Percentiles rank a stretch among this genome's conserved stretches.
Conservation (phyloP, 208 protist genomes). For the Trypanosoma mega region DNA sequence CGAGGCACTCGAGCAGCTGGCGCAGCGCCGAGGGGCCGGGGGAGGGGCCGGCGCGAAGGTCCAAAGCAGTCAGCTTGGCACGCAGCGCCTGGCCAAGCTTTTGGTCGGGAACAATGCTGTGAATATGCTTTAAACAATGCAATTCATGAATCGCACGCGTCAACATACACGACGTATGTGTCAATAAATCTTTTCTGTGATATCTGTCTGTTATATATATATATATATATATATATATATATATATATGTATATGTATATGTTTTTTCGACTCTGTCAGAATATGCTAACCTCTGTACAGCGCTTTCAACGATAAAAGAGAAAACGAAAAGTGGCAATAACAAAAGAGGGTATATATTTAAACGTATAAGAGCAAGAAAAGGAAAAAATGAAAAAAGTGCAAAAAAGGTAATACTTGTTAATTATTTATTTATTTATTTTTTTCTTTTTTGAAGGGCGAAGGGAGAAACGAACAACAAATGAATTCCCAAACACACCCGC, state of each 20-base stretch:
- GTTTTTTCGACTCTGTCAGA: background rate
- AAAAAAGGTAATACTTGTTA: too few species aligned
- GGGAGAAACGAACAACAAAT: too few species aligned
- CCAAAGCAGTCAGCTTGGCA: conserved; percentile 64
- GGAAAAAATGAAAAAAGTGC: too few species aligned
- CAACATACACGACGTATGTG: conserved; percentile 37
- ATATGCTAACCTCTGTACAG: background rate
- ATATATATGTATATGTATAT: conserved; percentile 1
- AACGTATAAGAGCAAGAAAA: too few species aligned
- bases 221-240: conserved; percentile 15
- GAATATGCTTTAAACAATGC: conserved; percentile 71
- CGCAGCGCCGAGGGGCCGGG: conserved; percentile 48
- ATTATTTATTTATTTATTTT: too few species aligned
- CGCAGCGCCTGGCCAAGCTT: conserved; percentile 63
- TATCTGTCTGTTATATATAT: background rate
- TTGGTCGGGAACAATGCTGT: conserved; percentile 57
- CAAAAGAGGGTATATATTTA: too few species aligned
- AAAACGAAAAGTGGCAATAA: too few species aligned
- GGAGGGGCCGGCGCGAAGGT: conserved; percentile 50
- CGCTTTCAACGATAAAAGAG: too few species aligned
- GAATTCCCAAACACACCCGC: too few species aligned
- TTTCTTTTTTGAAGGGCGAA: too few species aligned
- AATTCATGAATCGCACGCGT: conserved; percentile 64
- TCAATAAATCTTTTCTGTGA: background rate
- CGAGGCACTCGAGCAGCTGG: conserved; percentile 72